These are phyloP conservation scores for Verticillium klebahnii DNA, from an alignment of 2,329 filamentous ascomycete genomes.

Conservation along the genomic window DNA sequence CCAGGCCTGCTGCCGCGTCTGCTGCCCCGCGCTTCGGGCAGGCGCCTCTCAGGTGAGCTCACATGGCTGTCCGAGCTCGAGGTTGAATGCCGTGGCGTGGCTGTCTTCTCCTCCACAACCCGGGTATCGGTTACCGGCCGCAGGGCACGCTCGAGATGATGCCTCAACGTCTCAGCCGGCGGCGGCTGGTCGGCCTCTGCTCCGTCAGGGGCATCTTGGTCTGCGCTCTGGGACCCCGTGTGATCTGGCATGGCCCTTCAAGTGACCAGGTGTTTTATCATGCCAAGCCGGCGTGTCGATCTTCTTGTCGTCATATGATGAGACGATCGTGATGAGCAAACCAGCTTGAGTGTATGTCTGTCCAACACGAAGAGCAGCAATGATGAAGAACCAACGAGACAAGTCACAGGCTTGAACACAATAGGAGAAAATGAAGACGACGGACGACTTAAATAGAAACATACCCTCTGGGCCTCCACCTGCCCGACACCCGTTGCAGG, in stretches of 20 bases:
- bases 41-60: neutral
- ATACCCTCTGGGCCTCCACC: neutral
- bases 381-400: neutral
- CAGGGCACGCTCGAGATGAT: slow-evolving; percentile 3
- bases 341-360: neutral
- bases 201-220: neutral
- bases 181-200: neutral
- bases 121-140: neutral
- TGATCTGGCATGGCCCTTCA: neutral
- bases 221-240: neutral
- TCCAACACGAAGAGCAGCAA: neutral
- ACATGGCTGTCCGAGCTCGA: slow-evolving; percentile 2
- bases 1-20: neutral
- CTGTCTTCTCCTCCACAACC: neutral
- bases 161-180: slow-evolving; percentile 4
- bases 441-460: neutral
- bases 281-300: neutral
- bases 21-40: neutral
- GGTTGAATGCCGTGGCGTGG: neutral
- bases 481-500: neutral
- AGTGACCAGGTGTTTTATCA: neutral
- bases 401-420: neutral
- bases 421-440: neutral
- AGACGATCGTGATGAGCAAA: neutral
- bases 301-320: neutral